phyloP scores from a whole-genome alignment of 2,329 filamentous ascomycete genomes.

The Fonsecaea pugnacius region DNA sequence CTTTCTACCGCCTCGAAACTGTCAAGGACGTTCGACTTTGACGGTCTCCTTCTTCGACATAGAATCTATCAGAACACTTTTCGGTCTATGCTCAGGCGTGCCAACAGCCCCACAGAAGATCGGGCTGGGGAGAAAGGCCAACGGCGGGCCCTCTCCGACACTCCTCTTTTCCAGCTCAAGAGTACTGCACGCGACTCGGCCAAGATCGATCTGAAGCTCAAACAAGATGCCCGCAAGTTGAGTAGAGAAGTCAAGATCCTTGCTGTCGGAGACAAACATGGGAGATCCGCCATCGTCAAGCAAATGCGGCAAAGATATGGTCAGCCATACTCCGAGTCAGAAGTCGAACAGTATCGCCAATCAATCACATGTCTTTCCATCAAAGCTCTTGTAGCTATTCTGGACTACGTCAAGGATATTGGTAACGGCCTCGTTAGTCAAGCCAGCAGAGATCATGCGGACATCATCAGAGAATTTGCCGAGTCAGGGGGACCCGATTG shows the following conservation, averaged over 20 bases:
- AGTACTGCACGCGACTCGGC: slow-evolving; percentile 23
- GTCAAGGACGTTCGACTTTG: slow-evolving; percentile 33
- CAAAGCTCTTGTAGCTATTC: slow-evolving; percentile 26
- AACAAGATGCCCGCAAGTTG: slow-evolving; percentile 26
- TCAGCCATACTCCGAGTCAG: slow-evolving; percentile 20
- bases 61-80: slow-evolving; percentile 34
- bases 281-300: slow-evolving; percentile 24
- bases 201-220: slow-evolving; percentile 27
- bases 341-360: slow-evolving; percentile 28
- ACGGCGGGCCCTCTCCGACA: slow-evolving; percentile 18
- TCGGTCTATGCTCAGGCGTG: slow-evolving; percentile 30
- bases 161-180: slow-evolving; percentile 13
- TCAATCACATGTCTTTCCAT: slow-evolving; percentile 22
- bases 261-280: slow-evolving; percentile 28
- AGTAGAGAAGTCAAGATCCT: slow-evolving; percentile 30
- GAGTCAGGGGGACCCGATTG: slow-evolving; percentile 21
- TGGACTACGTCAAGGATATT: slow-evolving; percentile 27
- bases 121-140: slow-evolving; percentile 1
- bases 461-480: slow-evolving; percentile 22
- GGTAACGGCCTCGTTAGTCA: slow-evolving; percentile 23
- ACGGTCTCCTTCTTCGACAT: slow-evolving; percentile 30
- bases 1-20: slow-evolving; percentile 23
- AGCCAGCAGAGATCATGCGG: slow-evolving; percentile 22
- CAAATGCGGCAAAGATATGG: slow-evolving; percentile 26
- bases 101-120: slow-evolving; percentile 23